Base-by-base conservation (phyloP, 176 grass and related monocot species). In the Zoysia japonica region DNA sequence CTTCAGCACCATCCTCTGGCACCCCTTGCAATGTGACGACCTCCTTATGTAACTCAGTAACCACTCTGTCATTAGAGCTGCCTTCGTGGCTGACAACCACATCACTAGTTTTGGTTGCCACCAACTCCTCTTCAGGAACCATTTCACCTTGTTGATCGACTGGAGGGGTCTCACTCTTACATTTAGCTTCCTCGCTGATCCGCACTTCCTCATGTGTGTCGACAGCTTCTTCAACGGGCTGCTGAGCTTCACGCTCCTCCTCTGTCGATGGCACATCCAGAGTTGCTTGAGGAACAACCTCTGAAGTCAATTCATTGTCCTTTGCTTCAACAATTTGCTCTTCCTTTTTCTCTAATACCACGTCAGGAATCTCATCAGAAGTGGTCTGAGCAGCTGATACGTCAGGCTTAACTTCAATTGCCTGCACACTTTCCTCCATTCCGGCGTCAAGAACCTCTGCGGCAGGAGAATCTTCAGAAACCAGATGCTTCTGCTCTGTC, bases 121-220 rank as follows among this genome's bases (percentile, higher is more conserved):
- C 10, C 7, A 20, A 2, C 14, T 78, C 78, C 68, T 68, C 61
- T 38, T 69, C 4, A n/a, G 46, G 67, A 68, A 73, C 68, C 52
- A 48, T 15, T 43, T 73, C 5, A 65, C 73, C 61, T 19, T 41
- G 61, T 53, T 72, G 83, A 78, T 86, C 67, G 68, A 36, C 74
- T 2, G 74, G 12, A 11, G 3, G 6, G 7, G 11, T 37, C 55
- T 80, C 77, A 36, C 80, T 37, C 55, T 80, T 73, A 36, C 80
- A 74, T 78, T 69, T 55, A 81, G 59, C 70, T 73, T 91, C 71
- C 53, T 59, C 69, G 65, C 68, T 70, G 16, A 9, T 66, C 67
- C 78, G 65, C 20, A 78, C 71, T 80, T 78, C 59, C 64, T 71
- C 55, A 50, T 44, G 36, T 14, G 40, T 49, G 63, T 49, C 7